Base-by-base conservation (phyloP, 192 early-diverging fungal genomes). In the Chytriomyces sp. region DNA sequence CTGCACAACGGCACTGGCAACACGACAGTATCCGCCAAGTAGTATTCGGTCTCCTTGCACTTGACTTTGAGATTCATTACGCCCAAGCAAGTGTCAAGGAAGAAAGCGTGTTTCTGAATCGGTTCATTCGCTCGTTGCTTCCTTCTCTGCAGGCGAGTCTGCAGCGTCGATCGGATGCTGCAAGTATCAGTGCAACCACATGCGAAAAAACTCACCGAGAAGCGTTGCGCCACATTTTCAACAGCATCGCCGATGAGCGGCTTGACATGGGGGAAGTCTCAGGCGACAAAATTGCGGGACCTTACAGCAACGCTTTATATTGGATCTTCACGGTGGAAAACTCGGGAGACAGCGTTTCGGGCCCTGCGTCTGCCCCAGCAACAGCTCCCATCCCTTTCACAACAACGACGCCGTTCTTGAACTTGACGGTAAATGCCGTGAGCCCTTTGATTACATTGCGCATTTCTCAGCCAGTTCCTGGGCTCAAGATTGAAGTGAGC, bases 41-140 rank as follows among this genome's bases (percentile, higher is more conserved):
- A 10, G 49, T 71, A 13, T 71, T 60, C 35, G 69, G 50, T 10
- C 69, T 71, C 57, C 43, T 71, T 10, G 69, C 69, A 9, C 69
- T 71, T 43, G 69, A 71, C 57, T 71, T 59, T 60, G 69, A 71
- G 44, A 35, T 71, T 7, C 69, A 71, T 35, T 71, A 71, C 69
- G 49, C 69, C 10, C 50, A 50, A 28, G 53, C 53, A 57, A 57
- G 53, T 20, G 53, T 28, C 49, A 71, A 71, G 53, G 43, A 46
- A 47, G 66, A 67, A 67, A 46, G 16, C 66, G 66, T 67, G 16
- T 67, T 67, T 45, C 66, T 45, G 13, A 11, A 13, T 13, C 66
- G 66, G 8, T 73, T 73, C 46, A 7, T 73, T 8, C 6, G 11
- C 11, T 18, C 43, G 43, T 60, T 73, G 16, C 46, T 73, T 9